Percentiles rank a stretch among this genome's conserved stretches.
phyloP scores from a whole-genome alignment of 768 basidiomycete species.

The Terana coerulea region DNA sequence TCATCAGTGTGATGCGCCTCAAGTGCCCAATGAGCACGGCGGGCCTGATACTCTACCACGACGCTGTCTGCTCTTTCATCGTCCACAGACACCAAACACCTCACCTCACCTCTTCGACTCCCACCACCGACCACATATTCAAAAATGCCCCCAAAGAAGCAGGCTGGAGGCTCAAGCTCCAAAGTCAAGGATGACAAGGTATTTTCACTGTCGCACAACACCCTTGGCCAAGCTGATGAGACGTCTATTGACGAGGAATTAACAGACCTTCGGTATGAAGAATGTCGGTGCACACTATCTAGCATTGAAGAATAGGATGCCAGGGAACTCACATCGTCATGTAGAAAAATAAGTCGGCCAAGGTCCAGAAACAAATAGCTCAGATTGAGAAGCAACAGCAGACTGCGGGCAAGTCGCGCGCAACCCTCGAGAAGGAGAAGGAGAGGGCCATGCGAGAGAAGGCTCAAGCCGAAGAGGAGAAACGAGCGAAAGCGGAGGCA shows the following conservation, averaged over 20 bases:
- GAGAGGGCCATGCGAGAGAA: constrained; percentile 77
- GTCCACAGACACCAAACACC: background rate
- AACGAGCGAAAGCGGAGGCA: constrained; percentile 80
- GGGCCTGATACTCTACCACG: no score
- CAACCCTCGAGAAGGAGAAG: constrained; percentile 77
- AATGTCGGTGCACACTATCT: constrained; percentile 49
- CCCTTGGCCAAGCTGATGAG: constrained; percentile 23
- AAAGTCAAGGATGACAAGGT: constrained; percentile 86
- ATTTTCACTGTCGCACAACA: constrained; percentile 21
- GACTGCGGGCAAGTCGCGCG: constrained; percentile 75
- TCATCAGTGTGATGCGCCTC: no score
- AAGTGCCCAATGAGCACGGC: no score
- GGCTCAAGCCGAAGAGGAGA: constrained; percentile 75
- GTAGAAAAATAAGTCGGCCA: constrained; percentile 95
- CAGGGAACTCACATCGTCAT: constrained; percentile 1
- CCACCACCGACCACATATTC: background rate
- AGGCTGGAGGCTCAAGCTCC: constrained; percentile 48
- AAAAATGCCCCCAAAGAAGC: constrained; percentile 81
- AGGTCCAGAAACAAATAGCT: constrained; percentile 83
- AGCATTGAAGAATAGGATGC: background rate
- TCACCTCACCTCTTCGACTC: background rate
- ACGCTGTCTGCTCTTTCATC: background rate
- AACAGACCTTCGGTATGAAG: constrained; percentile 85
- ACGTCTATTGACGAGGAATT: constrained; percentile 18
- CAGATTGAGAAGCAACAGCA: constrained; percentile 76